Base-by-base conservation (phyloP, 176 grass and related monocot genomes). In the Zoysia japonica region DNA sequence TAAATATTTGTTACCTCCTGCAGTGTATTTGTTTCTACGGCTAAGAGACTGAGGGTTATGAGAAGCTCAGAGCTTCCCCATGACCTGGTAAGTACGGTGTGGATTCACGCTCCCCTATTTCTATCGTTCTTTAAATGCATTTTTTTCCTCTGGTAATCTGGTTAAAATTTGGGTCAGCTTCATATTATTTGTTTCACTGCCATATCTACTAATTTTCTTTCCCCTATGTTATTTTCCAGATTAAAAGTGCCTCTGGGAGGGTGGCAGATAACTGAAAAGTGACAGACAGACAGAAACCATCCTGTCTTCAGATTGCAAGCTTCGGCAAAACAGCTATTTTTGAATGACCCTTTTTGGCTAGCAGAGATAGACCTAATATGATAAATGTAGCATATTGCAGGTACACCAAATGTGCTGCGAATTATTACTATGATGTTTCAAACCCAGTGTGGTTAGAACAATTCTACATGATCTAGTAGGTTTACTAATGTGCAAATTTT, bases 1-100 rank as follows among this genome's bases (percentile, higher is more conserved):
- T 15, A 66, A 68, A 65, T 80, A 9, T 1, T 76, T 86, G 35
- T 68, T 68, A 74, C 82, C 20, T 51, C 14, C 36, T 83, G 75
- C 87, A 95, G 96, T 43, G 78, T 76, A 64, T 99, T 94, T 88
- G 75, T 89, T 85, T 84, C 74, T 1, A 81, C 84, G 0, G 82
- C 78, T 19, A 95, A 86, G 69, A 95, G 92, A 46, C 80, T 99
- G 61, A 91, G 96, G 79, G 96, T 99, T 11, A 76, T 93, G 76
- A 91, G 75, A 85, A 91, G 72, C 20, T 93, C 92, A 16, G 90
- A 91, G 78, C 65, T 99, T 87, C 73, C 72, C 71, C 50, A 55
- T 38, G 67, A 67, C 28, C 38, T 49, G 28, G 88, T 99, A 78
- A 73, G 79, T 81, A 45, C 13, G 51, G 10, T 50, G 65, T 47